phyloP scores from a whole-genome alignment of 73 alveolate species.

The Effrenium voratum region DNA sequence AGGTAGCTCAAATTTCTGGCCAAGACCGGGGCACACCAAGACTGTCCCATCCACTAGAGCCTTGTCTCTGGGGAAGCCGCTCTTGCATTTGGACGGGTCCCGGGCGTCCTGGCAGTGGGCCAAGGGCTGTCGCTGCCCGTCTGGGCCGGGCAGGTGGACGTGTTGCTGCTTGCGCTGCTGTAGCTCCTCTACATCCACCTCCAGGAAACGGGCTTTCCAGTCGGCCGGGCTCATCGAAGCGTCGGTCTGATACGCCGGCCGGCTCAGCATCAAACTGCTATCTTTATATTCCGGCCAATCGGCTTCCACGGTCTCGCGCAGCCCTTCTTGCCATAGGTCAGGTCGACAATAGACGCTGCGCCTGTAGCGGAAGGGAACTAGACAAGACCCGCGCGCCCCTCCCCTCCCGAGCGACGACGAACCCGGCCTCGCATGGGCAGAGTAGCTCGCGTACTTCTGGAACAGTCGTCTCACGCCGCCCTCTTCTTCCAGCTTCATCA shows the following conservation, averaged over 20 bases:
- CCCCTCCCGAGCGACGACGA: no score
- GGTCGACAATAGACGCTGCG: slow-evolving; percentile 41
- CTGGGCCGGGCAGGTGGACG: slow-evolving; percentile 21
- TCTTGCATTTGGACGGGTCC: slow-evolving; percentile 61
- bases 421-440: slow-evolving; percentile 21
- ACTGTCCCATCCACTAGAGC: not conserved
- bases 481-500: no score
- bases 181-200: slow-evolving; percentile 35
- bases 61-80: slow-evolving; percentile 4
- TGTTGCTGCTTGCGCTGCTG: slow-evolving; percentile 90
- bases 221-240: not conserved
- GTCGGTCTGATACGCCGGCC: not conserved
- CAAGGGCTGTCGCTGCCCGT: slow-evolving; percentile 1
- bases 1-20: slow-evolving; percentile 4
- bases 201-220: not conserved
- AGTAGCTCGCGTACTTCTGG: not conserved
- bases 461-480: not conserved
- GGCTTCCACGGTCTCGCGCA: not conserved
- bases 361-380: no score
- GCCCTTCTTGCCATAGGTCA: not conserved
- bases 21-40: slow-evolving; percentile 26
- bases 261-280: slow-evolving; percentile 45
- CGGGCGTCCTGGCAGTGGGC: slow-evolving; percentile 56
- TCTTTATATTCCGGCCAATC: slow-evolving; percentile 41
- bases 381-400: no score